These are phyloP conservation scores for Trichopus zeylanicus DNA, from an alignment of 116 monocot species.

Conservation along the genomic window DNA sequence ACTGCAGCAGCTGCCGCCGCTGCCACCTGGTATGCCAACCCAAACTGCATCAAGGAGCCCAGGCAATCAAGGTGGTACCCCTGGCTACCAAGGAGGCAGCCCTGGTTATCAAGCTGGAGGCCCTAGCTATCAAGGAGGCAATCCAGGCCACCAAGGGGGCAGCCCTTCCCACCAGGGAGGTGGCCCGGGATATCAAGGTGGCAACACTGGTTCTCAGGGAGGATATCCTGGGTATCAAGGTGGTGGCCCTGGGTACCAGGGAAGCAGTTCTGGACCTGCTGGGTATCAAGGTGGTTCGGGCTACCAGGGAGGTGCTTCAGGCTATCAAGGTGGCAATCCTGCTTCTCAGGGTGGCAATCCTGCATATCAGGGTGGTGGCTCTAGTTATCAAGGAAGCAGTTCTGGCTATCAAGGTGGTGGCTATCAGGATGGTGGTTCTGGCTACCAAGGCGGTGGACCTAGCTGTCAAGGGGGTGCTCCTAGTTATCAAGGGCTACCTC, in stretches of 20 bases:
- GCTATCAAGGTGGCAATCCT: not conserved
- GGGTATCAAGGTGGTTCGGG: not conserved
- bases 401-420: no score
- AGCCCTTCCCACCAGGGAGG: constrained; percentile 29
- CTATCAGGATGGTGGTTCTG: no score
- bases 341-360: not conserved
- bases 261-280: not conserved
- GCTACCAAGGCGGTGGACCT: constrained; percentile 1
- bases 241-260: not conserved
- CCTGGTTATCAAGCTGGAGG: constrained; percentile 1
- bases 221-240: no score
- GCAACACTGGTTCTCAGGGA: constrained; percentile 3
- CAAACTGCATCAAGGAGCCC: not conserved
- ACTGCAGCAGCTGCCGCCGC: no score
- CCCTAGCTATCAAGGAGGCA: constrained; percentile 8
- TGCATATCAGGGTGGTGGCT: not conserved
- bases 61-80: not conserved
- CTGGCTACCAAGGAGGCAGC: not conserved
- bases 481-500: no score
- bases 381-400: not conserved
- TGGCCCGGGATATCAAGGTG: constrained; percentile 4
- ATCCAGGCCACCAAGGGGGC: not conserved
- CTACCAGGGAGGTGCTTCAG: not conserved
- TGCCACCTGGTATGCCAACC: constrained; percentile 2
- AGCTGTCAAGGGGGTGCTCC: constrained; percentile 22